These are phyloP conservation scores for Serendipita sp. DNA, from an alignment of 768 basidiomycete genomes.

Conservation along the genomic window DNA sequence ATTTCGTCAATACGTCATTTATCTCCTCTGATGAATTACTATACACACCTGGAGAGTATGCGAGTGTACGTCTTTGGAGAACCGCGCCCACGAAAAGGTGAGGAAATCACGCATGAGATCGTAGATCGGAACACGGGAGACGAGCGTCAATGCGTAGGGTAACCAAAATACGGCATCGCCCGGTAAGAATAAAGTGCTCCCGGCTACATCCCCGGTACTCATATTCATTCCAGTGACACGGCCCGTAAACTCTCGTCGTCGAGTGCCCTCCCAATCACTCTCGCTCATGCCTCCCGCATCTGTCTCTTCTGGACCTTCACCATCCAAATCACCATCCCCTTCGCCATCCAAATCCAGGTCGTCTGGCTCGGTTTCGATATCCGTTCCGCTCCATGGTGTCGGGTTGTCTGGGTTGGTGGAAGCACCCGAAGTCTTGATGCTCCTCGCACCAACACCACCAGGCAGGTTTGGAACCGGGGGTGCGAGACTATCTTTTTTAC, in stretches of 20 bases:
- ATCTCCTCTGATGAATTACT: conserved; percentile 21
- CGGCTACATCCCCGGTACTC: conserved; percentile 22
- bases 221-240: conserved; percentile 39
- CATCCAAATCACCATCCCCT: conserved; percentile 39
- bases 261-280: conserved; percentile 73
- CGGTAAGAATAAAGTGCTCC: conserved; percentile 76
- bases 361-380: conserved; percentile 31
- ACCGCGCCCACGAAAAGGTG: conserved; percentile 88
- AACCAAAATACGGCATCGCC: conserved; percentile 51
- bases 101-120: conserved; percentile 91
- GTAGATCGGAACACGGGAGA: conserved; percentile 86
- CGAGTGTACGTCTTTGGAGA: conserved; percentile 84
- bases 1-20: background rate
- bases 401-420: conserved; percentile 9
- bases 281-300: conserved; percentile 45
- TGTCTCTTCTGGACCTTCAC: conserved; percentile 27
- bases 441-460: conserved; percentile 4
- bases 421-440: conserved; percentile 7
- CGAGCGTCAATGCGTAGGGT: conserved; percentile 41
- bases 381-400: conserved; percentile 26
- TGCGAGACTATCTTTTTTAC: background rate
- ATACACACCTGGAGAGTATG: conserved; percentile 83
- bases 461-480: background rate
- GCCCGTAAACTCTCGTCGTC: conserved; percentile 32
- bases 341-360: conserved; percentile 46